phyloP scores from a whole-genome alignment of 352 stramenopile species.

The Achlya hypogyna region DNA sequence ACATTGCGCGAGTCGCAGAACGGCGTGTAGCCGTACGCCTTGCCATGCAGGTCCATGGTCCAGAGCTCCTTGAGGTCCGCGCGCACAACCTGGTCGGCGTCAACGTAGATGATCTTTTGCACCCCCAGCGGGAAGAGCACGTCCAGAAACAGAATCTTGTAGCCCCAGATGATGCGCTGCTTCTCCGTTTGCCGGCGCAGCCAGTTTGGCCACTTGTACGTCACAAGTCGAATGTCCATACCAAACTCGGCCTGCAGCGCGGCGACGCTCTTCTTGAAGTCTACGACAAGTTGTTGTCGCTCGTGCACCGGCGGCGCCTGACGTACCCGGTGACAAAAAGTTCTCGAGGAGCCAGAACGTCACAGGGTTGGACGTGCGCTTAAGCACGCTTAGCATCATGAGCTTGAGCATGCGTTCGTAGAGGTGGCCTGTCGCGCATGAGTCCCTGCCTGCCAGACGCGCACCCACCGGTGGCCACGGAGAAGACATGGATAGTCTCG shows the following conservation, averaged over 20 bases:
- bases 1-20: slow-evolving; percentile 97
- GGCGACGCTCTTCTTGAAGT: slow-evolving; percentile 94
- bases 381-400: slow-evolving; percentile 99
- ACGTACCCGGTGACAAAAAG: slow-evolving; percentile 89
- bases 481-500: slow-evolving; percentile 98
- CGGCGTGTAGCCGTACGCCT: slow-evolving; percentile 96
- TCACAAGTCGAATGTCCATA: slow-evolving; percentile 98
- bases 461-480: slow-evolving; percentile 80
- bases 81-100: slow-evolving; percentile 98
- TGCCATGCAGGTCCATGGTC: slow-evolving; percentile 96
- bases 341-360: slow-evolving; percentile 99
- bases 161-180: slow-evolving; percentile 99
- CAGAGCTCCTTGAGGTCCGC: slow-evolving; percentile 98
- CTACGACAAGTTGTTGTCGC: not conserved
- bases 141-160: slow-evolving; percentile 99
- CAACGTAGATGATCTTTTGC: slow-evolving; percentile 99
- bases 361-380: slow-evolving; percentile 93
- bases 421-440: slow-evolving; percentile 69
- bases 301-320: not conserved
- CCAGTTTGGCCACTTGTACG: slow-evolving; percentile 99
- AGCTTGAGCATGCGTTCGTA: slow-evolving; percentile 99
- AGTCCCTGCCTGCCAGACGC: not conserved
- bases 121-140: slow-evolving; percentile 98
- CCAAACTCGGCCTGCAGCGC: slow-evolving; percentile 88
- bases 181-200: slow-evolving; percentile 97